These are phyloP conservation scores for Myxozyma udenii DNA, from an alignment of 805 yeast genomes.

Conservation along the genomic window DNA sequence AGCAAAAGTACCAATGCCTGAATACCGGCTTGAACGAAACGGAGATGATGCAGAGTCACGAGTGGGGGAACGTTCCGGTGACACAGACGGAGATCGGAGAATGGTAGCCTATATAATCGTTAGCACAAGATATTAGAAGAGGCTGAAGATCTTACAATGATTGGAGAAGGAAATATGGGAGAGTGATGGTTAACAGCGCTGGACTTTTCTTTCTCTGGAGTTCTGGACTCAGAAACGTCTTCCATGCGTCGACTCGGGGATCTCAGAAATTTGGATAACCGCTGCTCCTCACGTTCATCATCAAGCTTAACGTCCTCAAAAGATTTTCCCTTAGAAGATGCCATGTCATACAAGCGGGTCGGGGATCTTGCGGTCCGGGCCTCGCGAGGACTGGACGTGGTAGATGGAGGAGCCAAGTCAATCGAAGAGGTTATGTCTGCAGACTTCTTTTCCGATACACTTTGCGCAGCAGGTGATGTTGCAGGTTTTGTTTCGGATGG, in stretches of 20 bases:
- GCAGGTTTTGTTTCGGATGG: no score
- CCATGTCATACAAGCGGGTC: no score
- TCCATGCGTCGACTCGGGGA: neutral
- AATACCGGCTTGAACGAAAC: conserved; percentile 21
- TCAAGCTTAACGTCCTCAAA: no score
- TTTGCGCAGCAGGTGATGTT: no score
- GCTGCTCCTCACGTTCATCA: conserved; percentile 22
- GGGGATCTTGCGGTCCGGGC: no score
- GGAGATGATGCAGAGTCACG: conserved; percentile 7
- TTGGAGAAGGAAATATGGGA: conserved; percentile 17
- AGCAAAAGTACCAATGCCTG: conserved; percentile 26
- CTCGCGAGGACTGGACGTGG: no score
- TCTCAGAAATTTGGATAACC: conserved; percentile 19
- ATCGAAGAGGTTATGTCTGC: no score
- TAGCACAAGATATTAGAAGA: neutral
- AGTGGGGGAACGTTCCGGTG: conserved; percentile 15
- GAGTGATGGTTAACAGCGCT: neutral
- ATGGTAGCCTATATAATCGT: conserved; percentile 4
- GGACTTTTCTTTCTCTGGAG: neutral
- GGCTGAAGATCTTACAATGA: conserved; percentile 7
- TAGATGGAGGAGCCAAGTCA: no score
- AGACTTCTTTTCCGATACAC: no score
- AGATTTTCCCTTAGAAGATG: no score
- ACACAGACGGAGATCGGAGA: conserved; percentile 14
- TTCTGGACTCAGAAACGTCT: neutral